Conservation (phyloP, 2,329 filamentous ascomycete genomes). For the Malbranchea zuffiana region DNA sequence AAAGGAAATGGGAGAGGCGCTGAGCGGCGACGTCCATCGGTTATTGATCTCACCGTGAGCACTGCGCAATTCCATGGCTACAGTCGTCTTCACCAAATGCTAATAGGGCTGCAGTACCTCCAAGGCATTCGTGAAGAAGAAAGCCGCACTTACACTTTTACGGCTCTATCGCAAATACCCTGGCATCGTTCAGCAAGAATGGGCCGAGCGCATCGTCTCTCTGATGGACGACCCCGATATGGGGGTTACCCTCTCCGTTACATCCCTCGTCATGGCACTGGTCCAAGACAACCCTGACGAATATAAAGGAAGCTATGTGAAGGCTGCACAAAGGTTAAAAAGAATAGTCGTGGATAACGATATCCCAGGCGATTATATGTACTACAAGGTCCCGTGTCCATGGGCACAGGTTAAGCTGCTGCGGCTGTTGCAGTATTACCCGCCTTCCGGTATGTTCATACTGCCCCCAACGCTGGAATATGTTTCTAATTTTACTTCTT, state of each 20-base stretch:
- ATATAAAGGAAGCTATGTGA: slow-evolving; percentile 88
- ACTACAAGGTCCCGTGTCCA: slow-evolving; percentile 98
- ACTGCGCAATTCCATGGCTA: no score
- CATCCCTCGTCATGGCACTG: slow-evolving; percentile 86
- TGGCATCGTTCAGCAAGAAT: slow-evolving; percentile 87
- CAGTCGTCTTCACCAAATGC: no score
- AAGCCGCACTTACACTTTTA: slow-evolving; percentile 85
- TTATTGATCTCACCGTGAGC: slow-evolving; percentile 87
- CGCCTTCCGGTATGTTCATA: slow-evolving; percentile 61
- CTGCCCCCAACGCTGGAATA: slow-evolving; percentile 11
- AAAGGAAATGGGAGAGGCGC: slow-evolving; percentile 90
- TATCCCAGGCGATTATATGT: slow-evolving; percentile 81
- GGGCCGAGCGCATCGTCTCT: slow-evolving; percentile 97
- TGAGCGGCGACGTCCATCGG: slow-evolving; percentile 84
- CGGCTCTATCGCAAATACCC: slow-evolving; percentile 91
- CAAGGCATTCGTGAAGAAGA: slow-evolving; percentile 98
- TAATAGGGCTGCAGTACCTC: slow-evolving; percentile 48
- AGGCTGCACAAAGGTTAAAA: slow-evolving; percentile 81
- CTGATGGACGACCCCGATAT: slow-evolving; percentile 94
- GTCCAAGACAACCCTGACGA: slow-evolving; percentile 89
- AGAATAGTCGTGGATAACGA: slow-evolving; percentile 84
- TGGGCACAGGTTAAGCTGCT: slow-evolving; percentile 97
- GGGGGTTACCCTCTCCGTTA: slow-evolving; percentile 88
- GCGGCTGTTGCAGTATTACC: slow-evolving; percentile 87
- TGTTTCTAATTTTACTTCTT: slow-evolving; percentile 10